Evolutionary conservation across 257 asterid genomes (phyloP).

Genomic region (Salvia miltiorrhiza): DNA sequence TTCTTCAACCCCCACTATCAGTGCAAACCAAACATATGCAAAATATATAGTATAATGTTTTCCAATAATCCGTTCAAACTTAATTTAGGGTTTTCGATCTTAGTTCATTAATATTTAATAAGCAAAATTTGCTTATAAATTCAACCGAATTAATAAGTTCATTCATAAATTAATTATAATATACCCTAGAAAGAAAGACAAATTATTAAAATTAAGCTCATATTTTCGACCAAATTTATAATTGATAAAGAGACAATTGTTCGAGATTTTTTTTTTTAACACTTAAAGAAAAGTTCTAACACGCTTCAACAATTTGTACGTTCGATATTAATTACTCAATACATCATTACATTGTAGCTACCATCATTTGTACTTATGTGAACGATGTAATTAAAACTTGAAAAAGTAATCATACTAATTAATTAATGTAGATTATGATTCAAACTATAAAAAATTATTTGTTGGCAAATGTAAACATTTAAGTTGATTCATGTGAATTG

Average conservation of each 20-base stretch:
- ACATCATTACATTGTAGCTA: neutral
- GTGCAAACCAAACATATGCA: constrained; percentile 22
- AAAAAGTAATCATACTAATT: neutral
- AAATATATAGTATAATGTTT: neutral
- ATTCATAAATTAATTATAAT: neutral
- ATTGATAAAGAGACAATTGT: neutral
- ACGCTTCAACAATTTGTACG: neutral
- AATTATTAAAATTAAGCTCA: neutral
- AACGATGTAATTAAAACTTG: neutral
- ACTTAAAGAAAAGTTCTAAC: neutral
- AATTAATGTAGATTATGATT: neutral
- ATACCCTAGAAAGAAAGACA: neutral
- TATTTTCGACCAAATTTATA: neutral
- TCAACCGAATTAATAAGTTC: neutral
- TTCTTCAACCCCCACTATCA: constrained; percentile 7
- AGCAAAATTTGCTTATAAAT: neutral
- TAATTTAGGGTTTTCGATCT: neutral
- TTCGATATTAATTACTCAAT: neutral
- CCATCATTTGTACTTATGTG: neutral
- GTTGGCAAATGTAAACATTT: constrained; percentile 13
- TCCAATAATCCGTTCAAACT: neutral
- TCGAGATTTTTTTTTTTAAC: neutral
- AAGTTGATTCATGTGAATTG: constrained; percentile 25
- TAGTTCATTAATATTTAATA: neutral
- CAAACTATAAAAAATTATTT: neutral